Conservation (phyloP, 129 eudicot species). For the Ambrosia trifida region DNA sequence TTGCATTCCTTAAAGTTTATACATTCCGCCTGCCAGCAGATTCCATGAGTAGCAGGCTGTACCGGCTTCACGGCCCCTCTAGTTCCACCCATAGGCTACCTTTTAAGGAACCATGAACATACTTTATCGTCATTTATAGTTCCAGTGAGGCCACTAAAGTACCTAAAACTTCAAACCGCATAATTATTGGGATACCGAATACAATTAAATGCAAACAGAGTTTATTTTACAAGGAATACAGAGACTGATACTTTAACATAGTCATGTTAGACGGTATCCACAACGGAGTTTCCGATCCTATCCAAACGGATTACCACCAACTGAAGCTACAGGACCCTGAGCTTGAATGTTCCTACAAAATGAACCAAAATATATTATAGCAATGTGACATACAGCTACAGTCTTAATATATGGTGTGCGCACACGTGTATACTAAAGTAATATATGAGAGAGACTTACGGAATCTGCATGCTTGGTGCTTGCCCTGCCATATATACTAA, state of each 20-base stretch:
- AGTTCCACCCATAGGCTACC: conserved; percentile 6
- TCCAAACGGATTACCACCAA: conserved; percentile 91
- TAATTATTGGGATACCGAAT: neutral
- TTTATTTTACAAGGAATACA: conserved; percentile 35
- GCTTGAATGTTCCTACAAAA: conserved; percentile 67
- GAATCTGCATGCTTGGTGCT: conserved; percentile 56
- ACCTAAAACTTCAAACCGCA: conserved; percentile 15
- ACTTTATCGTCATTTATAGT: conserved; percentile 8
- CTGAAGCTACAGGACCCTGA: conserved; percentile 69
- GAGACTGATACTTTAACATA: conserved; percentile 13
- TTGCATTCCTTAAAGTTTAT: neutral
- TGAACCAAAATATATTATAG: neutral
- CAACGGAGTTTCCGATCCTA: conserved; percentile 33
- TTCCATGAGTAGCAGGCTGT: neutral
- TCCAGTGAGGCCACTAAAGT: conserved; percentile 8
- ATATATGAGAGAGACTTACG: conserved; percentile 49
- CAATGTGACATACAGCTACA: neutral
- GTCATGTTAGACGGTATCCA: conserved; percentile 19
- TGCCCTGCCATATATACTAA: conserved; percentile 53
- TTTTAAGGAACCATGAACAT: conserved; percentile 7
- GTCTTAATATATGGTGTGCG: neutral
- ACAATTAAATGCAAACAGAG: conserved; percentile 16
- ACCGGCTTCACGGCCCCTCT: neutral
- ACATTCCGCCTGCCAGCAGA: conserved; percentile 13
- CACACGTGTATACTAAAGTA: neutral